Base-by-base conservation (phyloP, 2,329 filamentous ascomycete genomes). In the Aspergillus calidoustus region DNA sequence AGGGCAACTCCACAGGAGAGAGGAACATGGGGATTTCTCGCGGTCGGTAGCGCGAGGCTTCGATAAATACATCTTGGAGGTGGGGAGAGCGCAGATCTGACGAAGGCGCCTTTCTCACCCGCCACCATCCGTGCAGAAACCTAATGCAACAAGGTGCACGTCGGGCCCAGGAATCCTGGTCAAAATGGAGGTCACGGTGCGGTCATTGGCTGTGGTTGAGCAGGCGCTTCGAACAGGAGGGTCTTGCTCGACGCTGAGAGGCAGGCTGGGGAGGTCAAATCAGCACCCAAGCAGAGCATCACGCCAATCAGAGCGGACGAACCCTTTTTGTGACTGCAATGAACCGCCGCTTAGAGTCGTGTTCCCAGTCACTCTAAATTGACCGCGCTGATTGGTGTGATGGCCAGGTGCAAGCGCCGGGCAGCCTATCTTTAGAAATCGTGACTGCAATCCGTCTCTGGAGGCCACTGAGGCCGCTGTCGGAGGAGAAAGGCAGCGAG, bases 111-210 rank as follows among this genome's bases (percentile, higher is more conserved):
- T 34, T 60, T 57, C 59, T 28, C 61, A 51, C 58, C 60, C 52
- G 48, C 57, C 63, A 62, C 55, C 52, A 61, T 54, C 51, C 47
- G 63, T 72, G 69, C 64, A 73, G 69, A 66, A 41, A 69, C 66
- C 73, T 74, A 74, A 68, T 76, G 73, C 74, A 75, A 15, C 57
- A 68, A 66, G 68, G 69, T 59, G 72, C 72, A 75, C 71, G 55
- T 56, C 58, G 57, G 60, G 60, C 46, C 64, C 54, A 64, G 57
- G 57, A 57, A 58, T 54, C 63, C 63, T 61, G 58, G 44, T 51
- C 31, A 54, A 58, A 56, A 44, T 28, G 31, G 52, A 25, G 28
- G 31, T 63, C 52, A 46, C 58, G 31, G 34, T 58, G 62, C 61
- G 62, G 53, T 55, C 62, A 69, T 69, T 68, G 68, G 63, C 57